These are phyloP conservation scores for Fusarium sp. DNA, from an alignment of 2,329 filamentous ascomycete genomes.

Conservation along the genomic window DNA sequence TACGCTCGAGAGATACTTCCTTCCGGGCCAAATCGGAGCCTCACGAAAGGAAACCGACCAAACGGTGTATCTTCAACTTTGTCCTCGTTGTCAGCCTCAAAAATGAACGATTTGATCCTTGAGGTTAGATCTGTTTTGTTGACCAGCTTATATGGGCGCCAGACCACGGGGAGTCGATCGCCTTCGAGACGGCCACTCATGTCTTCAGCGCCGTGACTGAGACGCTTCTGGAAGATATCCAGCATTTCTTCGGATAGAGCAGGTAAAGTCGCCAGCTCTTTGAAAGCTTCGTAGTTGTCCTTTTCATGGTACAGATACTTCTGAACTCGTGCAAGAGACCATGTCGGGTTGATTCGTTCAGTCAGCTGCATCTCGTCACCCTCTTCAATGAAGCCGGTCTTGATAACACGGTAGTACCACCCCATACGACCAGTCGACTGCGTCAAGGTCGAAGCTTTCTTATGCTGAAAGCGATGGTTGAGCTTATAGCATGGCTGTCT, in stretches of 20 bases:
- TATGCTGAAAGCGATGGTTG: slow-evolving; percentile 39
- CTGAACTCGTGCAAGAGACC: slow-evolving; percentile 26
- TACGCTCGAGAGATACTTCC: slow-evolving; percentile 22
- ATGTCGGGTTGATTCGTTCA: slow-evolving; percentile 23
- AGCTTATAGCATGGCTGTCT: slow-evolving; percentile 41
- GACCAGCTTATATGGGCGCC: slow-evolving; percentile 23
- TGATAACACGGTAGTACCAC: slow-evolving; percentile 36
- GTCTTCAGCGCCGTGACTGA: slow-evolving; percentile 20
- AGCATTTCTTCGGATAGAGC: slow-evolving; percentile 24
- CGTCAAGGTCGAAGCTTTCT: slow-evolving; percentile 23
- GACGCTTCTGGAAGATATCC: slow-evolving; percentile 9
- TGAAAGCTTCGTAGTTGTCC: slow-evolving; percentile 4
- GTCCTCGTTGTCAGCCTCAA: slow-evolving; percentile 2
- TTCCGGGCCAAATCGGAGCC: slow-evolving; percentile 17
- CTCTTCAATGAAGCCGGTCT: slow-evolving; percentile 15
- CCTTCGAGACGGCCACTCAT: slow-evolving; percentile 30
- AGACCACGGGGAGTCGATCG: slow-evolving; percentile 12
- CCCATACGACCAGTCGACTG: slow-evolving; percentile 33
- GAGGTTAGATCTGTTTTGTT: slow-evolving; percentile 8
- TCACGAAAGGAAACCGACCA: slow-evolving; percentile 18
- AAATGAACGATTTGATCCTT: slow-evolving; percentile 21
- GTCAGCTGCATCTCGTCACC: slow-evolving; percentile 17
- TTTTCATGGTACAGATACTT: slow-evolving; percentile 31
- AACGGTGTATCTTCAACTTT: neutral
- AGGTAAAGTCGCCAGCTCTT: slow-evolving; percentile 9